phyloP scores from a whole-genome alignment of 768 basidiomycete species.

The Rhodotorula taiwanensis region DNA sequence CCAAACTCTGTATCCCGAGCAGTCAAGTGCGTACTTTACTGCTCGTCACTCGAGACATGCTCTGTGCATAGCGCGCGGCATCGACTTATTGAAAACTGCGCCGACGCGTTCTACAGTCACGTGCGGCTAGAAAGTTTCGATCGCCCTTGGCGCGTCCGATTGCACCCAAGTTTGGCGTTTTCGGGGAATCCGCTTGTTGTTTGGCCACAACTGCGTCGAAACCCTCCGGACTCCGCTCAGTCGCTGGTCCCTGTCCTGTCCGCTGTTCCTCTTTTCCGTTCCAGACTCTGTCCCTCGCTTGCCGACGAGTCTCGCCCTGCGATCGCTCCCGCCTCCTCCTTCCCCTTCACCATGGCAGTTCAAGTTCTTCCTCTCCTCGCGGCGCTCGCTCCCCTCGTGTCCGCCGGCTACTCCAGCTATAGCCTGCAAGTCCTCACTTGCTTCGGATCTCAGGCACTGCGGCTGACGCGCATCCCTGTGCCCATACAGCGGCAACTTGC shows the following conservation, averaged over 20 bases:
- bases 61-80: no score
- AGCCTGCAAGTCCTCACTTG: not conserved
- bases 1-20: no score
- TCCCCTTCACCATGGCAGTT: not conserved
- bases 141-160: no score
- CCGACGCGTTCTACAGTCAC: no score
- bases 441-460: no score
- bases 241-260: not conserved
- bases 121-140: no score
- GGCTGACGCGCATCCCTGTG: not conserved
- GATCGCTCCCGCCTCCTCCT: not conserved
- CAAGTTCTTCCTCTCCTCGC: not conserved
- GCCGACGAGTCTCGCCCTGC: not conserved
- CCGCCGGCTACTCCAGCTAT: slow-evolving; percentile 8
- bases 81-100: no score
- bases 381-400: slow-evolving; percentile 14
- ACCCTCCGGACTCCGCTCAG: not conserved
- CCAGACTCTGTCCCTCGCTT: not conserved
- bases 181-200: not conserved
- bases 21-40: no score
- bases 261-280: not conserved
- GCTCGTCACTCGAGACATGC: no score
- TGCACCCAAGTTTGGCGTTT: no score
- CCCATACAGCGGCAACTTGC: slow-evolving; percentile 7
- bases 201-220: not conserved